Conservation (phyloP, 192 early-diverging fungal species). For the Entrophospora sp. region DNA sequence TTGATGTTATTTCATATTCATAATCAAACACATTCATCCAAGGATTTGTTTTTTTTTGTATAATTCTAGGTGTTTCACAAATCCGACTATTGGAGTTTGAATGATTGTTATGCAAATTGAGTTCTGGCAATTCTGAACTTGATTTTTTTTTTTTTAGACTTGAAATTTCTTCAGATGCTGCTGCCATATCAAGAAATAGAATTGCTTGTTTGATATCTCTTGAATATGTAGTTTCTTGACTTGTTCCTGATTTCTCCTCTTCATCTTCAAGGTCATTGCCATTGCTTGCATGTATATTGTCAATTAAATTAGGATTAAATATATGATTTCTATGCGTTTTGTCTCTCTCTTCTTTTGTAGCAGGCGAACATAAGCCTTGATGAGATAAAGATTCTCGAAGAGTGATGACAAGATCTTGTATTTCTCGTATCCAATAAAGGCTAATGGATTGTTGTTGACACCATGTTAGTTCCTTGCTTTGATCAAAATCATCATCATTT, state of each 20-base stretch:
- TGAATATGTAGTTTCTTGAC: too few relatives aligned
- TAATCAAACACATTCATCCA: slow-evolving; percentile 23
- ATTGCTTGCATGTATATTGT: background rate
- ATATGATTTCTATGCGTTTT: slow-evolving; percentile 19
- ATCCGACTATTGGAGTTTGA: background rate
- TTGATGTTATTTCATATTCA: slow-evolving; percentile 4
- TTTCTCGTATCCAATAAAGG: slow-evolving; percentile 28
- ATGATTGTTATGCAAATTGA: too few relatives aligned
- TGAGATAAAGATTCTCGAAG: slow-evolving; percentile 19
- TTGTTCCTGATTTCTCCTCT: too few relatives aligned
- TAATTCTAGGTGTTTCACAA: too few relatives aligned
- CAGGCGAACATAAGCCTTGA: slow-evolving; percentile 5
- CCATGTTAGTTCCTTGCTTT: slow-evolving; percentile 15
- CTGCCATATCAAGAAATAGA: too few relatives aligned
- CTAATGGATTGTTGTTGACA: slow-evolving; percentile 24
- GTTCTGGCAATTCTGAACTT: too few relatives aligned
- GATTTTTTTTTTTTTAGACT: too few relatives aligned
- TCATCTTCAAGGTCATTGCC: background rate
- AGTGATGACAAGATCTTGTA: slow-evolving; percentile 22
- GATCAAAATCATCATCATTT: slow-evolving; percentile 13
- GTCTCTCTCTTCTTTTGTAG: slow-evolving; percentile 18
- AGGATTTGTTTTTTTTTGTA: too few relatives aligned
- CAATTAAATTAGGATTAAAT: background rate
- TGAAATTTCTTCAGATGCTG: too few relatives aligned
- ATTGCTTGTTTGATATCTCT: too few relatives aligned